phyloP scores from a whole-genome alignment of 805 yeast genomes.

The Yarrowia sp. region DNA sequence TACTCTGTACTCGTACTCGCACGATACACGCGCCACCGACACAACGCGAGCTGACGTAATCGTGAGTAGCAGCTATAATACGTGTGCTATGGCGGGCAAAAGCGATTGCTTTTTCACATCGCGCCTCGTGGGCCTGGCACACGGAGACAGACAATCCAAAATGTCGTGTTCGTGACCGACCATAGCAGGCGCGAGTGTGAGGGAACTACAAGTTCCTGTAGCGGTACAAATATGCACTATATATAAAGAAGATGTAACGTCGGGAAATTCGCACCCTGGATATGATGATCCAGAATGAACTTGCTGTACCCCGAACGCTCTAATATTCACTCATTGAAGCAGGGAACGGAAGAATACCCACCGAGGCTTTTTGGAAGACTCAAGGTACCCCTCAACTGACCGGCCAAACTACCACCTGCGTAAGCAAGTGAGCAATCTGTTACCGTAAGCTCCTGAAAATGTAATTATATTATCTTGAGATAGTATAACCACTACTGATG shows the following conservation, averaged over 20 bases:
- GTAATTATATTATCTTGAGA: slow-evolving; percentile 39
- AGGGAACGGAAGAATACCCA: slow-evolving; percentile 39
- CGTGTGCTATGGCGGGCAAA: too few relatives aligned
- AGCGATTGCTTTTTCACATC: too few relatives aligned
- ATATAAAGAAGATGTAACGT: slow-evolving; percentile 24
- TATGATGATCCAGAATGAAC: slow-evolving; percentile 35
- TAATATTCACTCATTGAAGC: slow-evolving; percentile 38
- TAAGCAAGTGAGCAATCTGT: slow-evolving; percentile 26
- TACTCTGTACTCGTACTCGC: too few relatives aligned
- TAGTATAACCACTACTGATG: slow-evolving; percentile 39
- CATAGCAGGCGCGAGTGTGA: too few relatives aligned
- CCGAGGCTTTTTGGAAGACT: slow-evolving; percentile 39
- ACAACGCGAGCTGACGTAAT: too few relatives aligned
- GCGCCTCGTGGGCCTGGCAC: too few relatives aligned
- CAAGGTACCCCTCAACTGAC: slow-evolving; percentile 39
- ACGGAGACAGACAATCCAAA: too few relatives aligned
- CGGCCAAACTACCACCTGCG: slow-evolving; percentile 37
- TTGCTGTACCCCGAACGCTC: slow-evolving; percentile 34
- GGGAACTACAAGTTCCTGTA: too few relatives aligned
- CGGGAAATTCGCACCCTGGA: slow-evolving; percentile 32
- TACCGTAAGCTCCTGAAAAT: slow-evolving; percentile 38
- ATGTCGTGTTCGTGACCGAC: too few relatives aligned
- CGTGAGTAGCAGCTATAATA: too few relatives aligned
- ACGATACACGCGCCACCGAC: too few relatives aligned
- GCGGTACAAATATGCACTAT: too few relatives aligned